Evolutionary conservation across 106 monocot genomes (phyloP).

Genomic region (Dioscorea dumetorum): DNA sequence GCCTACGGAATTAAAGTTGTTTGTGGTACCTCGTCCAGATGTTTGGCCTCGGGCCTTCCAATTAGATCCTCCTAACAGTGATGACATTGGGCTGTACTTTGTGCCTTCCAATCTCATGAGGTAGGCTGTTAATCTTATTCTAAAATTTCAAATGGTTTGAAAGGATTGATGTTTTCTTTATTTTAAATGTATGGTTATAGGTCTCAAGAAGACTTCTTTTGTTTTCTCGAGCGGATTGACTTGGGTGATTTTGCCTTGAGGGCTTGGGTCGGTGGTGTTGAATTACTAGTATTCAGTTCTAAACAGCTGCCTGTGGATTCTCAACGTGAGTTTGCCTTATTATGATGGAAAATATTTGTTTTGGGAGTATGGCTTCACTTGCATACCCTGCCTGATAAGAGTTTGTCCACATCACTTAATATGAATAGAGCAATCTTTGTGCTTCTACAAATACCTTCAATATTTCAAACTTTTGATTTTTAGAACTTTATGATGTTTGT

Average conservation of each 20-base stretch:
- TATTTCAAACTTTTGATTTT: too few species aligned
- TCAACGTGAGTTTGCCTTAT: neutral
- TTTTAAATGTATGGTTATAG: neutral
- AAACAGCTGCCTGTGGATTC: conserved; percentile 1
- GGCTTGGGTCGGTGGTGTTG: neutral
- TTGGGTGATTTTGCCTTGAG: conserved; percentile 3
- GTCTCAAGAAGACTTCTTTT: neutral
- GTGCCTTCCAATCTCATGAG: conserved; percentile 2
- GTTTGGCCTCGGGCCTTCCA: conserved; percentile 24
- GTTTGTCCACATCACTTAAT: too few species aligned
- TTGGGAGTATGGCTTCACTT: too few species aligned
- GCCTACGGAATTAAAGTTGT: conserved; percentile 18
- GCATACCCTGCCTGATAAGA: too few species aligned
- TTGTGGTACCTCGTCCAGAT: conserved; percentile 12
- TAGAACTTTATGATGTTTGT: too few species aligned
- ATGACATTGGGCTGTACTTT: conserved; percentile 30
- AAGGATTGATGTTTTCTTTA: neutral
- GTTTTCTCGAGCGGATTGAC: neutral
- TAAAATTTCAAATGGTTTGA: neutral
- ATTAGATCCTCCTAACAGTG: conserved; percentile 9
- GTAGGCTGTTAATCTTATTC: neutral
- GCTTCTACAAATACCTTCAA: too few species aligned
- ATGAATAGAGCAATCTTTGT: too few species aligned
- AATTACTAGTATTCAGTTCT: neutral
- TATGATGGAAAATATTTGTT: too few species aligned